A percentile compares a stretch with the other conserved stretches of the same genome.
Conservation (phyloP, 2,329 filamentous ascomycete genomes). For the Trichothecium roseum region DNA sequence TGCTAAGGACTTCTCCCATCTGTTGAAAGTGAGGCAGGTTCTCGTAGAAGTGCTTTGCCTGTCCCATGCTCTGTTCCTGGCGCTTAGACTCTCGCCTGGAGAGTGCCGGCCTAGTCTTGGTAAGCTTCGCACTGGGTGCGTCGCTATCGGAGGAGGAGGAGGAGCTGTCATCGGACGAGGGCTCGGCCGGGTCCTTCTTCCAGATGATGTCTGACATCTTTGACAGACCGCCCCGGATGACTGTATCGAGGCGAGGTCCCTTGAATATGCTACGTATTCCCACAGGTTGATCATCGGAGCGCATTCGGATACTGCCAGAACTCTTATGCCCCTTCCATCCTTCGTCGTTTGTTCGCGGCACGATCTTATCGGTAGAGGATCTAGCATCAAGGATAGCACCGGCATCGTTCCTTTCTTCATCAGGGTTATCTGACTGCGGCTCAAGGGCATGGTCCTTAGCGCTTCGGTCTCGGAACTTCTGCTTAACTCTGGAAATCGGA, state of each 20-base stretch:
- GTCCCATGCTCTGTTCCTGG: constrained; percentile 17
- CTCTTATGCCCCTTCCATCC: constrained; percentile 37
- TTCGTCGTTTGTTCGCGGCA: constrained; percentile 27
- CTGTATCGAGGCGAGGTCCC: constrained; percentile 61
- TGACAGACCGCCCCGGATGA: constrained; percentile 51
- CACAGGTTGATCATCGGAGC: constrained; percentile 18
- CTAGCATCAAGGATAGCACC: constrained; percentile 16
- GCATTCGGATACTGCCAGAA: constrained; percentile 36
- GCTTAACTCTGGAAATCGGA: constrained; percentile 43
- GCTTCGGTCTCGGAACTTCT: constrained; percentile 44
- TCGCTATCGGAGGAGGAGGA: constrained; percentile 37
- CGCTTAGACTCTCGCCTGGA: constrained; percentile 23
- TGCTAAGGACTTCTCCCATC: constrained; percentile 15
- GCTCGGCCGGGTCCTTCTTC: constrained; percentile 34
- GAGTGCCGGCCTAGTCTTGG: constrained; percentile 21
- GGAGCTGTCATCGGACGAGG: constrained; percentile 11
- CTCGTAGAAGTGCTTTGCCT: constrained; percentile 37
- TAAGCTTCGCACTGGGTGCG: constrained; percentile 20
- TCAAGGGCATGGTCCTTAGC: constrained; percentile 28
- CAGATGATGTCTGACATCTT: constrained; percentile 47
- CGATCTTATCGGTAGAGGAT: constrained; percentile 13
- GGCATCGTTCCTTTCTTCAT: constrained; percentile 19
- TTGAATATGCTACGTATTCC: constrained; percentile 62
- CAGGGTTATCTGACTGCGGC: constrained; percentile 14
- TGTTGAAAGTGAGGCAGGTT: constrained; percentile 39